Evolutionary conservation across 768 basidiomycete genomes (phyloP).

Genomic region (Lepiota venenata): DNA sequence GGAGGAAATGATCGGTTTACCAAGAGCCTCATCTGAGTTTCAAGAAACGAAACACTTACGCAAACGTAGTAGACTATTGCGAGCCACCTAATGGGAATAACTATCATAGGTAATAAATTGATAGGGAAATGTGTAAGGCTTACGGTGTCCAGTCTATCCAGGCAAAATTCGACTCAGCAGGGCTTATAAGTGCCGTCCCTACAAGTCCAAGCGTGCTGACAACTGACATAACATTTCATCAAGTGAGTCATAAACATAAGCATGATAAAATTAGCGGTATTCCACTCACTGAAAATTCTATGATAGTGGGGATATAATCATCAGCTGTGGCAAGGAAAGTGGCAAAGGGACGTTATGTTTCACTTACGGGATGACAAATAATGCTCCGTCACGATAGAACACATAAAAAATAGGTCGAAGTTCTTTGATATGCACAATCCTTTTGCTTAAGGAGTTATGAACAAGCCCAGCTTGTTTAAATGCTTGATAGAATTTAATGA

Average conservation of each 20-base stretch:
- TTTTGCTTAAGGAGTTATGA: neutral
- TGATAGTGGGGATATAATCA: too few species aligned
- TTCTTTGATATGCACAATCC: neutral
- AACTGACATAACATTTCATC: neutral
- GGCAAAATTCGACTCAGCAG: neutral
- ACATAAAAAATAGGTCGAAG: neutral
- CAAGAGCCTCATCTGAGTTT: too few species aligned
- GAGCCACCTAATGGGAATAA: neutral
- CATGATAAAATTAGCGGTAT: too few species aligned
- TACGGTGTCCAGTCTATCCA: slow-evolving; percentile 3
- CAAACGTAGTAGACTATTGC: neutral
- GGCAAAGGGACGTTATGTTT: too few species aligned
- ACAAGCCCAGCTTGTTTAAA: neutral
- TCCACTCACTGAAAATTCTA: too few species aligned
- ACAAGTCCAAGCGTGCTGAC: neutral
- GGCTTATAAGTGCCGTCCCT: neutral
- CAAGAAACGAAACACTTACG: too few species aligned
- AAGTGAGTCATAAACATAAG: too few species aligned
- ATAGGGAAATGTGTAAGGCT: neutral
- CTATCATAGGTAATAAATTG: neutral
- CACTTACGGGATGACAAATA: slow-evolving; percentile 1
- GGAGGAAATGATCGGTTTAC: too few species aligned
- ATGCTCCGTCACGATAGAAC: neutral
- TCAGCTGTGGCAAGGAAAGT: too few species aligned
- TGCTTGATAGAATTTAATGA: neutral